Base-by-base conservation (phyloP, 2,329 filamentous ascomycete species). In the Ilyonectria destructans region DNA sequence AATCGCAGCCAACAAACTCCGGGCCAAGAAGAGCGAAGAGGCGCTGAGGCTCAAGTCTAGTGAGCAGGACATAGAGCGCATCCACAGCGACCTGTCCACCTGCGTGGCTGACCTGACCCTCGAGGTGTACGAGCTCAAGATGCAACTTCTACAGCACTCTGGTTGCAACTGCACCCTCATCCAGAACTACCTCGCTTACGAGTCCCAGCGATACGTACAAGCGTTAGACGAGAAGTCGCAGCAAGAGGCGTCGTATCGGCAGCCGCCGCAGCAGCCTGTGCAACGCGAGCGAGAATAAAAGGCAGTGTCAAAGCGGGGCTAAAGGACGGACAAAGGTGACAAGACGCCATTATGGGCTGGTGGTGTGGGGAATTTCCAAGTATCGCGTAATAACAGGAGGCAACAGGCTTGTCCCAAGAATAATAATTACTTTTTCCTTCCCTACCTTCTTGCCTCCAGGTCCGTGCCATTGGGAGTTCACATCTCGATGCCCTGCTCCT, bases 1-100 rank as follows among this genome's bases (percentile, higher is more conserved):
- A 10, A 21, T 74, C 9, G 75, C 75, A 4, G 74, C 76, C 55
- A 77, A 73, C 59, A 76, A 70, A 31, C 75, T 75, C 33, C 72
- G 75, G 1, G 15, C 67, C 29, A 75, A 69, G 54, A 77, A 76
- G 45, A 66, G 68, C 1, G 68, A 72, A 8, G 65, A 72, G 13
- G 65, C 68, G 1, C 60, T 33, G 3, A 69, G 40, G 12, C 72
- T 77, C 12, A 61, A 68, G 19, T 19, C 40, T 1, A 45, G 71
- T 19, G 72, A 77, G 15, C n/a, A 70, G 35, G 63, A 51, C 6
- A 67, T 77, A 55, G 67, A 76, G 37, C 59, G 49, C 1, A 21
- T 40, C 19, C 71, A 75, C 21, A 69, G 61, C 6, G 40, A 70
- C 17, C 54, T 77, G 0, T 60, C 58, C 0, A 31, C 5, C 13